Conservation (phyloP, 768 basidiomycete genomes). For the Tylopilus rubrobrunneus region DNA sequence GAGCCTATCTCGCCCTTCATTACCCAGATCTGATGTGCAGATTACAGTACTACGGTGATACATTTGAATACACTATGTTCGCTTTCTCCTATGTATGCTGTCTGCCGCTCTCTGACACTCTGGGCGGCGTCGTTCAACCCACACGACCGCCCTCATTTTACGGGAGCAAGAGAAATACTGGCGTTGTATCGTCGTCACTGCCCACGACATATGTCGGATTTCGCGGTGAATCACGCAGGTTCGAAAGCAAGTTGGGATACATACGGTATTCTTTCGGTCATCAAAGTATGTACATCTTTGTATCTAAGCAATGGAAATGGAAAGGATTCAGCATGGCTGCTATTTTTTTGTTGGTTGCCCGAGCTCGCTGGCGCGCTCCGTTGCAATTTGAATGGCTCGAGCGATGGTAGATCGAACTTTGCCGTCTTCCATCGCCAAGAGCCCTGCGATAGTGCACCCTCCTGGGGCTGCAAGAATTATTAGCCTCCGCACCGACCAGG, state of each 20-base stretch:
- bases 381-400: conserved; percentile 89
- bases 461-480: conserved; percentile 71
- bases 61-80: conserved; percentile 4
- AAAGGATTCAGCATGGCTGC: background rate
- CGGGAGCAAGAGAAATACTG: conserved; percentile 66
- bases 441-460: conserved; percentile 97
- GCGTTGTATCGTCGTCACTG: conserved; percentile 22
- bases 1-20: background rate
- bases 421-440: conserved; percentile 92
- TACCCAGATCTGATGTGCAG: conserved; percentile 1
- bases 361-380: conserved; percentile 81
- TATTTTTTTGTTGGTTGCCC: conserved; percentile 66
- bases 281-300: background rate
- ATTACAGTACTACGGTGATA: background rate
- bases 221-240: conserved; percentile 27
- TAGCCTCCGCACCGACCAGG: background rate
- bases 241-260: conserved; percentile 37
- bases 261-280: background rate
- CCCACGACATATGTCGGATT: conserved; percentile 36
- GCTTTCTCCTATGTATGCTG: background rate
- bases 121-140: conserved; percentile 66
- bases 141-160: conserved; percentile 97
- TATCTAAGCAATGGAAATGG: background rate
- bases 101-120: conserved; percentile 88
- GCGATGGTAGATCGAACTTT: conserved; percentile 92